Conservation (phyloP, 352 stramenopile genomes). For the Saprolegnia parasitica region DNA sequence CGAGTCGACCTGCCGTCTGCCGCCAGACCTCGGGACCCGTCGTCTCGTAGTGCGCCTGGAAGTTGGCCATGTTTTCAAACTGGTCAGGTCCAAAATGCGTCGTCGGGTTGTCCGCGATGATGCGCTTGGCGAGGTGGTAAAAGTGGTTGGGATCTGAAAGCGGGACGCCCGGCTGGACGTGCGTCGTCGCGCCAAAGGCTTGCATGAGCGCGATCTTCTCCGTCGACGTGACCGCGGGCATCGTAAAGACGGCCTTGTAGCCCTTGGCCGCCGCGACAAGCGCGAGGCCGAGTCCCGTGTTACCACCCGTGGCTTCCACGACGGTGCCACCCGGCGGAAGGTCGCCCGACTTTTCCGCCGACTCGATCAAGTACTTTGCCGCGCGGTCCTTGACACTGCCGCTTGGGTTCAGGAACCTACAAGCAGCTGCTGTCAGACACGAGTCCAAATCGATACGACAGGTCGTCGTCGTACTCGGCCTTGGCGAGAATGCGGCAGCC, state of each 20-base stretch:
- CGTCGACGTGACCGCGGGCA: conserved; percentile 57
- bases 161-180: conserved; percentile 53
- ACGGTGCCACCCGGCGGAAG: conserved; percentile 64
- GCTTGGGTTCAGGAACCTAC: conserved; percentile 76
- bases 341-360: conserved; percentile 82
- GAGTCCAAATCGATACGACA: conserved; percentile 7
- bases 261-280: conserved; percentile 82
- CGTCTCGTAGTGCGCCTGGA: conserved; percentile 57
- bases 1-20: conserved; percentile 82
- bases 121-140: conserved; percentile 61
- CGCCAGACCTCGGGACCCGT: conserved; percentile 88
- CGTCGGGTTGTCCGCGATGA: conserved; percentile 58
- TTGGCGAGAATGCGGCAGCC: conserved; percentile 75
- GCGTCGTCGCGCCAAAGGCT: conserved; percentile 60
- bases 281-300: conserved; percentile 89
- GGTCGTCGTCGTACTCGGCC: conserved; percentile 44
- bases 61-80: conserved; percentile 78
- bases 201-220: conserved; percentile 82
- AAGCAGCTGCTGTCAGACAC: not conserved
- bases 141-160: conserved; percentile 72
- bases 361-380: conserved; percentile 88
- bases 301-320: conserved; percentile 85
- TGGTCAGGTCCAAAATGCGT: conserved; percentile 30
- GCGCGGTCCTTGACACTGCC: conserved; percentile 94
- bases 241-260: conserved; percentile 76